phyloP scores from a whole-genome alignment of 495 filamentous ascomycete genomes.

The Friedmanniomyces endolithicus region DNA sequence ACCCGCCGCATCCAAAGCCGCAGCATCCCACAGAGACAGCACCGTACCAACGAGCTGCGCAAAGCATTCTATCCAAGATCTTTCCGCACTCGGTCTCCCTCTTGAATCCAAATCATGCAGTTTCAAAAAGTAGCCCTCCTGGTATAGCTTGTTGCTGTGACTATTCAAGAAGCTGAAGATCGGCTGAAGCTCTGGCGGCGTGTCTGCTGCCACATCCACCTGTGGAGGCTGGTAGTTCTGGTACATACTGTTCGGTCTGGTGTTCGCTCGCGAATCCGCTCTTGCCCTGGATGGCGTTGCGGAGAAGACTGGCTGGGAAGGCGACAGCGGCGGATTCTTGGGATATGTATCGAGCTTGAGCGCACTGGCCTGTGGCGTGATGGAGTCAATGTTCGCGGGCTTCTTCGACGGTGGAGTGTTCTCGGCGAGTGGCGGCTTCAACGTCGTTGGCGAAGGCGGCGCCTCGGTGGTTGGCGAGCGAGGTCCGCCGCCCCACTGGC shows the following conservation, averaged over 20 bases:
- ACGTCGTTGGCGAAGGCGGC: slow-evolving; percentile 24
- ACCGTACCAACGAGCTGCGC: slow-evolving; percentile 92
- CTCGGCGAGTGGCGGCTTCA: slow-evolving; percentile 1
- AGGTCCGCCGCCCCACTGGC: slow-evolving; percentile 40
- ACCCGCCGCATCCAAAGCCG: slow-evolving; percentile 77
- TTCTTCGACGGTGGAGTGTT: neutral
- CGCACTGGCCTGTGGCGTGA: slow-evolving; percentile 12
- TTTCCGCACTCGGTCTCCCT: slow-evolving; percentile 71
- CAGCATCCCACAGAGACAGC: slow-evolving; percentile 89
- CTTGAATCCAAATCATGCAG: slow-evolving; percentile 85
- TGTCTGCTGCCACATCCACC: slow-evolving; percentile 74
- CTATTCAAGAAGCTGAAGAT: slow-evolving; percentile 92
- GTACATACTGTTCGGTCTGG: slow-evolving; percentile 47
- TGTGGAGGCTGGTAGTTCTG: slow-evolving; percentile 80
- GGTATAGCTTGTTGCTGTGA: slow-evolving; percentile 91
- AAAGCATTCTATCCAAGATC: slow-evolving; percentile 93
- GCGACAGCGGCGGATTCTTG: slow-evolving; percentile 14
- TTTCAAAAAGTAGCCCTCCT: slow-evolving; percentile 95
- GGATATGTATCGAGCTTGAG: slow-evolving; percentile 18
- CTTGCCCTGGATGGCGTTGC: slow-evolving; percentile 15
- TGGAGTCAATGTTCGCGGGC: slow-evolving; percentile 6
- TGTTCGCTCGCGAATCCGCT: slow-evolving; percentile 9
- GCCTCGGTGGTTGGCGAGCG: slow-evolving; percentile 23
- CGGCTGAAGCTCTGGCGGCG: slow-evolving; percentile 79
- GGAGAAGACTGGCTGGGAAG: neutral